Evolutionary conservation across 106 monocot species (phyloP), one percentile per base, ranked within the genome.

Genomic region (Phalaenopsis aphrodite): DNA sequence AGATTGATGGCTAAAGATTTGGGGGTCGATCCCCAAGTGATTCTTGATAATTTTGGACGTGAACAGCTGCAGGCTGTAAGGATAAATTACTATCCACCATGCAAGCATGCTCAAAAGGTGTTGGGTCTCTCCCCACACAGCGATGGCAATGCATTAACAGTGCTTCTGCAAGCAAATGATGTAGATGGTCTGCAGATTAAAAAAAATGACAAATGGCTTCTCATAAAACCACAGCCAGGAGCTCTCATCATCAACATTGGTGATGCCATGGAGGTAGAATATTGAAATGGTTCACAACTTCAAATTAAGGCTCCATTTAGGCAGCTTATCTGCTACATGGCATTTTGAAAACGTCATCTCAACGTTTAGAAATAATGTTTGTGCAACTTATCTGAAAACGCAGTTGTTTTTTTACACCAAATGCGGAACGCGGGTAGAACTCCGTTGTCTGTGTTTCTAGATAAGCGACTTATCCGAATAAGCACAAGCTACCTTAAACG

Each of bases 141-240:
- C 41, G 80, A 80, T n/a, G 80, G 21, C 8, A 52, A 43, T 10
- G 65, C 38, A 30, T 55, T 80, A 17, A 80, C 71, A 0, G 15
- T 80, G 46, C 57, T 83, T 23, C 78, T 83, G 41, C 83, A 83
- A 61, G 71, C 45, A 21, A 83, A 58, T 46, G 72, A 78, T 19
- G 71, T 78, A 1, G 19, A 41, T 2, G 83, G 83, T 1, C 16
- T 83, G 72, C 83, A 83, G 56, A 78, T 83, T 23, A 76, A 30
- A 23, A 80, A 71, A 23, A 48, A 80, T 47, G 69, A 30, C 12
- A 52, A 46, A 12, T 80, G 79, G 79, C 8, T 80, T 10, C 47
- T 64, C 11, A 67, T 80, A 30, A 48, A 49, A 48, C 46, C 69
- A 10, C 30, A 4, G 42, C 79, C 79, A 8, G 46, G 71, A 23